Evolutionary conservation across 2,329 filamentous ascomycete species (phyloP), one percentile per base, ranked within the genome.

Genomic region (Fusarium anguioides): DNA sequence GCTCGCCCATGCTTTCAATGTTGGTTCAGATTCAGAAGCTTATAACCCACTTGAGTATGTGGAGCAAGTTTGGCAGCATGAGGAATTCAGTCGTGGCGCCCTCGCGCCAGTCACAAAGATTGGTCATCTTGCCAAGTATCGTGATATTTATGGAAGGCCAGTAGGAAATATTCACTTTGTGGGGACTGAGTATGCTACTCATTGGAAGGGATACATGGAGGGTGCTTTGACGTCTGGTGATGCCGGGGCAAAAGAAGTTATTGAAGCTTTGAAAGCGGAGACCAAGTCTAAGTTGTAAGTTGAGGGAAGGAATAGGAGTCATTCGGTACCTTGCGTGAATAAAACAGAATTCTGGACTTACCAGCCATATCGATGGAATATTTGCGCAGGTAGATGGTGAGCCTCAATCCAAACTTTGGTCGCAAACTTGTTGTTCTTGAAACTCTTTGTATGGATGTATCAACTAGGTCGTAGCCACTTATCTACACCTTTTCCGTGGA

Each of bases 151-250:
- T 31, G 75, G 75, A 8, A 75, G 76, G 44, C 74, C 74, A 0
- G 65, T 77, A n/a, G 76, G 78, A 1, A 78, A 81, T 33, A 26
- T 85, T 6, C 81, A 85, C 62, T 85, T 84, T 65, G 82, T 82
- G 4, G 83, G 83, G 0, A 85, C 83, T 0, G 83, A 85, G 72
- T 81, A 79, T 14, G 77, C 79, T 8, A 75, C 60, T 4, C 80
- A 82, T 45, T 85, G 82, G 83, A 83, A 82, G 54, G 83, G 83
- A 0, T 85, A 84, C 62, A 83, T 85, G 78, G 83, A 85, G 57
- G 83, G 83, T 7, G 83, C 83, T 1, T 74, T 85, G 21, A 68
- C 79, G 0, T 80, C 77, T 5, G 83, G 83, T 0, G 78, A 82
- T 60, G 66, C 77, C 21, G 80, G 79, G 0, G 82, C 81, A 1